Evolutionary conservation across 2,329 filamentous ascomycete species (phyloP), one percentile per base, ranked within the genome.

Genomic region (Arthrocladium fulminans): DNA sequence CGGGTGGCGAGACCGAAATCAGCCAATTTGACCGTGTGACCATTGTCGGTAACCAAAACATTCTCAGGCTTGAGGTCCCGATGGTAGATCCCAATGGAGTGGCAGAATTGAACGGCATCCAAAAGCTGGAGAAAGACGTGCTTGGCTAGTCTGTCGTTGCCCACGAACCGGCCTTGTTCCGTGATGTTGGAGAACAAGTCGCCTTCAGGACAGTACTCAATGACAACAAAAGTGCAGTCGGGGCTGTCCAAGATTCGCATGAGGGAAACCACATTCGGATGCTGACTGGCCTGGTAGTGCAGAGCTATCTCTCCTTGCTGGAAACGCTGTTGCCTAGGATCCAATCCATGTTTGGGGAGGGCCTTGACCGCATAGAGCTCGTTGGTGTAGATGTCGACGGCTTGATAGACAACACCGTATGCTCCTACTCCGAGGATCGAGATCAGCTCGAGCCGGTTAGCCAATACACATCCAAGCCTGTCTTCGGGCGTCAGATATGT

Each of bases 21-120:
- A 57, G 90, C 92, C 57, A 98, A 79, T 73, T 97, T 95, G 63
- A 95, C 87, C 29, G 88, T 92, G 70, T 84, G 80, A 57, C 90
- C 90, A 55, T 83, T 75, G 71, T 95, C 84, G 60, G 86, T 85
- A 49, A 98, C 90, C 63, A 98, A 73, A 57, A 98, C 88, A 69
- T 98, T 98, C 74, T 98, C 92, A 51, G 92, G 92, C 76, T 98
- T 98, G 54, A 98, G 75, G 67, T 98, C 92, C 69, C 92, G 79
- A 69, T 98, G 92, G 75, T 94, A 98, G 65, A 98, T 94, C 62
- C 89, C 88, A 61, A 88, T 73, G 58, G 80, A 81, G 69, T 98
- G 92, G 77, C 92, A 97, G 71, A 89, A 87, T 65, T 92, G 85
- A 56, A 97, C 90, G 67, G 92, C 92, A 75, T 96, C 86, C 76